Base-by-base conservation (phyloP, 2,329 filamentous ascomycete species). In the Sporothrix pseudoabietina region DNA sequence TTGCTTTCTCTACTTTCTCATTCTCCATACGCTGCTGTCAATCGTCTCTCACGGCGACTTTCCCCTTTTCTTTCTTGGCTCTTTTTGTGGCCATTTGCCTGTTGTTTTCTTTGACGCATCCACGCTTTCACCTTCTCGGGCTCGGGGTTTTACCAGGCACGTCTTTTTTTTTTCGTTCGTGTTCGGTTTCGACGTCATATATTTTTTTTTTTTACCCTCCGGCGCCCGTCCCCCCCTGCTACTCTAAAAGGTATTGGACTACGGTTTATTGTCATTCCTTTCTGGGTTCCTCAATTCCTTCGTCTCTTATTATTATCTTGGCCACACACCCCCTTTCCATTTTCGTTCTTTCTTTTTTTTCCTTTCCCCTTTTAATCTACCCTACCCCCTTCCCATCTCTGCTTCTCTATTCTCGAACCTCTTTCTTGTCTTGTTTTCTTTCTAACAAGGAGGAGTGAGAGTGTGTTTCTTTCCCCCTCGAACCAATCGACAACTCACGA, bases 111-210 rank as follows among this genome's bases (percentile, higher is more conserved):
- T 30, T 55, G n/a, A 8, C 59, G 32, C 35, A 19, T 65, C 44
- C 59, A 22, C 61, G 30, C 54, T n/a, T 32, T 32, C 55, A 35
- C 30, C 7, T 14, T 41, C 41, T 72, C 66, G 68, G 72, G 57
- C 35, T 71, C 72, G 68, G 68, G 59, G 57, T 73, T 68, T 73
- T 73, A 49, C 39, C 55, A 35, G 14, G 9, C 9, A 59, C 44
- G 22, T 22, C 63, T 47, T 19, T 35, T n/a, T 61, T 22, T 44
- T 14, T 66, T 32, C 22, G 26, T 54, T 68, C 71, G 71, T 66
- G 44, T 59, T 66, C 71, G 59, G 61, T 19, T 72, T 71, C 35
- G 52, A 72, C 71, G 63, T 72, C 71, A 72, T 61, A 41, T n/a
- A n/a, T 41, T 26, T 26, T 26, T 26, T 26, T 26, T 14, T 41